Base-by-base conservation (phyloP, 1,284 basidiomycete species). In the Trametes versicolor region DNA sequence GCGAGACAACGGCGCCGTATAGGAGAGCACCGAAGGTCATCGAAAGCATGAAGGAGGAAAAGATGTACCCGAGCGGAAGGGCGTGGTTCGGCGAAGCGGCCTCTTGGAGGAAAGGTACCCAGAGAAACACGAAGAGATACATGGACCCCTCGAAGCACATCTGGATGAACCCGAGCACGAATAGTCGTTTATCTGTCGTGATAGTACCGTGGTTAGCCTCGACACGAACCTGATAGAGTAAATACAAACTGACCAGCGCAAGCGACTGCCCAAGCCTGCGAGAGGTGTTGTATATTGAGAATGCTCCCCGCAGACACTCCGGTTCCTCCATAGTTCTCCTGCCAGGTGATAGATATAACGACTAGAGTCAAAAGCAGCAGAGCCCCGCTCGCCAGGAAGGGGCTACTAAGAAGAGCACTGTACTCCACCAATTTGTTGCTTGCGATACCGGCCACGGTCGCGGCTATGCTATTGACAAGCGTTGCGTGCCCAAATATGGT, bases 111-210 rank as follows among this genome's bases (percentile, higher is more conserved):
- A 87, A 82, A 0, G 91, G 90, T 0, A 93, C 91, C 91, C 91
- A 93, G 66, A 90, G 81, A 78, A 93, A 93, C 69, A 93, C 91
- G 76, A 92, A 93, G 63, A 93, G 84, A 75, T 93, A 93, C 90
- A 93, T 91, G 7, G 89, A 91, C 1, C 91, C 91, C 72, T 93
- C 91, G 72, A 92, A 93, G 74, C 88, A 90, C 0, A 91, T 92
- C 74, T 92, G 91, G 0, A 87, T 88, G 58, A 91, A 77, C 17
- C 90, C 89, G n/a, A 93, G 83, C n/a, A 84, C 83, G 62, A 91
- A 77, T 17, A 93, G 81, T 27, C 85, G 74, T 0, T 85, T 82
- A 72, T 92, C 91, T 89, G 67, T 27, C 45, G 27, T 43, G 64
- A 23, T 2, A 37, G 58, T 54, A 60, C 58, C 58, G 6, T 23